Conservation (phyloP, 129 eudicot species). For the Flaveria bidentis region DNA sequence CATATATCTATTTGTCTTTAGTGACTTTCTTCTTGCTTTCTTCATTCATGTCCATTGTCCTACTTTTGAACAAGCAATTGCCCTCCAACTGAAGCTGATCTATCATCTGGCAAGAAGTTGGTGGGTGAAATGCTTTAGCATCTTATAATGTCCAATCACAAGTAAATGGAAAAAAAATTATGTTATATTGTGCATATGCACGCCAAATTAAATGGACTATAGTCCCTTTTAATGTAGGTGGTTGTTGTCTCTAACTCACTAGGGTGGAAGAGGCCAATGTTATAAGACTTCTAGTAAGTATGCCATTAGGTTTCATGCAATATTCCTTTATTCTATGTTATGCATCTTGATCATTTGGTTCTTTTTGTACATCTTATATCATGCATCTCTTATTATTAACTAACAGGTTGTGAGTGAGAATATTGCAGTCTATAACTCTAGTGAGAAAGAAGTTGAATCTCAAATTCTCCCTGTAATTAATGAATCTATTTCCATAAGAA, state of each 20-base stretch:
- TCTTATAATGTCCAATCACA: not conserved
- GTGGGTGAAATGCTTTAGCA: slow-evolving; percentile 43
- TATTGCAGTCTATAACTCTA: slow-evolving; percentile 66
- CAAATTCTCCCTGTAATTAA: slow-evolving; percentile 78
- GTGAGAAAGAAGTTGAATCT: slow-evolving; percentile 59
- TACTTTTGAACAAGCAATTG: slow-evolving; percentile 72
- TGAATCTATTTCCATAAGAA: slow-evolving; percentile 58
- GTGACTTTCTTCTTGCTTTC: not conserved
- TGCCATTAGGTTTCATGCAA: slow-evolving; percentile 14
- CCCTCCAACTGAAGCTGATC: slow-evolving; percentile 65
- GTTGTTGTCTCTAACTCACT: slow-evolving; percentile 82
- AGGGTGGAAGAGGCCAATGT: slow-evolving; percentile 88
- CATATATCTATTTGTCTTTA: not conserved
- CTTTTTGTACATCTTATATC: not conserved
- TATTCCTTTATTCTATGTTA: not conserved
- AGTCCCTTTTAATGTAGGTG: slow-evolving; percentile 43
- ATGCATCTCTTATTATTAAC: slow-evolving; percentile 7
- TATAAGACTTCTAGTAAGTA: slow-evolving; percentile 80
- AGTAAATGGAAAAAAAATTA: slow-evolving; percentile 3
- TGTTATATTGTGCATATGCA: slow-evolving; percentile 5
- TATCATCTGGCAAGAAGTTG: slow-evolving; percentile 61
- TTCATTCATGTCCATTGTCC: slow-evolving; percentile 57
- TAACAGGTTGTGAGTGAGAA: slow-evolving; percentile 67
- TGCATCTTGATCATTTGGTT: not conserved
- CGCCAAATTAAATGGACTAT: slow-evolving; percentile 10